These are phyloP conservation scores for Penicillium steckii DNA, from an alignment of 495 filamentous ascomycete genomes.

Conservation along the genomic window DNA sequence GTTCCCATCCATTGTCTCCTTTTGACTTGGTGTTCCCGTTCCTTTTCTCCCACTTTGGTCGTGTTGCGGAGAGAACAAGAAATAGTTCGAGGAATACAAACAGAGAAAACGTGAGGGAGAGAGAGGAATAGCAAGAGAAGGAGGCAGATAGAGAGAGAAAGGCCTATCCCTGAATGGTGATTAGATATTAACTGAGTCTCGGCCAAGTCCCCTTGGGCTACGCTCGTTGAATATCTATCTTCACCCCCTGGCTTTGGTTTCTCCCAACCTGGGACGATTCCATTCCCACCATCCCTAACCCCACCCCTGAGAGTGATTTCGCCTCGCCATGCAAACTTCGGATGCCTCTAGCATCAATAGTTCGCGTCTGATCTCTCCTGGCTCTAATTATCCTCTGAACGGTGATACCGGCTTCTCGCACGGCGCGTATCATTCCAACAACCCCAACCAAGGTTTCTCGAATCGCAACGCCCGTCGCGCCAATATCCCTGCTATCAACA, in stretches of 20 bases:
- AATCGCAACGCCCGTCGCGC: slow-evolving; percentile 79
- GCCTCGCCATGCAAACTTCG: slow-evolving; percentile 80
- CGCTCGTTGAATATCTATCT: slow-evolving; percentile 39
- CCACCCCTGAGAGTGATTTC: slow-evolving; percentile 4
- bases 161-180: slow-evolving; percentile 19
- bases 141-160: too few relatives aligned
- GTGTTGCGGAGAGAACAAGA: background rate
- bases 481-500: slow-evolving; percentile 94
- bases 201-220: background rate
- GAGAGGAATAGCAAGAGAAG: background rate
- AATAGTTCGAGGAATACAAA: too few relatives aligned
- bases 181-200: slow-evolving; percentile 4
- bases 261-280: slow-evolving; percentile 2
- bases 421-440: slow-evolving; percentile 82
- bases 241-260: slow-evolving; percentile 40
- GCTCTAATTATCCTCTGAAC: slow-evolving; percentile 62
- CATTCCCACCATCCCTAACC: background rate
- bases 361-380: slow-evolving; percentile 54
- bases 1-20: slow-evolving; percentile 34
- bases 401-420: slow-evolving; percentile 85
- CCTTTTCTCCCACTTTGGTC: slow-evolving; percentile 24
- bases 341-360: slow-evolving; percentile 58
- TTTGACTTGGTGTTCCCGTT: slow-evolving; percentile 28
- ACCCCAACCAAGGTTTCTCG: slow-evolving; percentile 65
- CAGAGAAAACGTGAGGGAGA: background rate